Conservation (phyloP, 2,329 filamentous ascomycete genomes). For the Colletotrichum zoysiae region DNA sequence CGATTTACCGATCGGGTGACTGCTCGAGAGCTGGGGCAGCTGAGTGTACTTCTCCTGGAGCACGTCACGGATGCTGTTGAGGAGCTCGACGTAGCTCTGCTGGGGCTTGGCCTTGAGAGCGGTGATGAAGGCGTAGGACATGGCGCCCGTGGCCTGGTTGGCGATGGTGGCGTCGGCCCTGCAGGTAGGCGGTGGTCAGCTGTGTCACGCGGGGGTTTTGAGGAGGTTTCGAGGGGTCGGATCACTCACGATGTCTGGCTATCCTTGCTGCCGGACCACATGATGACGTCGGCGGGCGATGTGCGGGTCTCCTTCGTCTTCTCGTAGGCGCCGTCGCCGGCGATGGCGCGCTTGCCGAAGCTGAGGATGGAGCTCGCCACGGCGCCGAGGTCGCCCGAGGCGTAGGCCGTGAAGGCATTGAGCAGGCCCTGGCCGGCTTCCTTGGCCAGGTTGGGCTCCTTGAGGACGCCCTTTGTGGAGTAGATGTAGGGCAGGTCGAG, state of each 20-base stretch:
- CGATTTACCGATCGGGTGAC: constrained; percentile 88
- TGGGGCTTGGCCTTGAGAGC: constrained; percentile 92
- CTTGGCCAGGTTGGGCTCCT: constrained; percentile 85
- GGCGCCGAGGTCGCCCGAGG: constrained; percentile 84
- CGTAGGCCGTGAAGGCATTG: constrained; percentile 81
- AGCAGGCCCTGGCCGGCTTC: constrained; percentile 81
- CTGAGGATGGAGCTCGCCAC: constrained; percentile 85
- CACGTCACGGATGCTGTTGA: constrained; percentile 95
- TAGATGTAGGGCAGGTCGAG: constrained; percentile 85
- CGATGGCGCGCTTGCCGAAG: constrained; percentile 84
- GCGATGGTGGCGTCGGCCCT: constrained; percentile 92
- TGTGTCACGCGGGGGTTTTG: not conserved
- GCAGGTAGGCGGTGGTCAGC: constrained; percentile 19
- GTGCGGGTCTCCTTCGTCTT: constrained; percentile 90
- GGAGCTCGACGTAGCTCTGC: constrained; percentile 94
- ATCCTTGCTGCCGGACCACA: constrained; percentile 98
- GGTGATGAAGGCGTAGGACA: constrained; percentile 97
- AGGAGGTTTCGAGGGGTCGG: too few species aligned
- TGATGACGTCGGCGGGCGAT: constrained; percentile 93
- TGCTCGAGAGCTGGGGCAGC: constrained; percentile 96
- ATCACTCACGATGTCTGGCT: constrained; percentile 81
- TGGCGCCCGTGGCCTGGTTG: constrained; percentile 92
- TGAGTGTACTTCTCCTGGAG: constrained; percentile 89
- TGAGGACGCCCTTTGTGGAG: constrained; percentile 83
- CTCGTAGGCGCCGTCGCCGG: constrained; percentile 82